Conservation (phyloP, 1,284 basidiomycete species). For the Trichosporon ovoides region DNA sequence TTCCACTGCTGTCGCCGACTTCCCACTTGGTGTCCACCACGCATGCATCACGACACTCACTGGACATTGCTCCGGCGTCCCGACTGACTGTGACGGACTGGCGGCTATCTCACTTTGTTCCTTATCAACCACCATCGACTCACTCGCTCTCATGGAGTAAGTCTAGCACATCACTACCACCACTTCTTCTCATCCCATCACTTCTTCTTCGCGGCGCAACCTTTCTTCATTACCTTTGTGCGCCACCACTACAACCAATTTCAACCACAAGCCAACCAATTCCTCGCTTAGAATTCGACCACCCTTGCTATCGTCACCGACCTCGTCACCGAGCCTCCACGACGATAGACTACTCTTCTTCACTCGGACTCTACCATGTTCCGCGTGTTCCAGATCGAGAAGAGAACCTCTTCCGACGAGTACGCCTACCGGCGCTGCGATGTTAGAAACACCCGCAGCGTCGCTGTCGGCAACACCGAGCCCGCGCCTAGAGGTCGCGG, state of each 20-base stretch:
- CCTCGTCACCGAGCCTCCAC: too few species aligned
- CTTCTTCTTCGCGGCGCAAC: too few species aligned
- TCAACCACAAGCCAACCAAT: too few species aligned
- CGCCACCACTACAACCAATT: too few species aligned
- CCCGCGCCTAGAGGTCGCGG: neutral
- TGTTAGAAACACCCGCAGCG: neutral
- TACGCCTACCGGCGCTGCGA: neutral
- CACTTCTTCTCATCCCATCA: neutral
- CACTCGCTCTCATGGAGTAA: slow-evolving; percentile 1
- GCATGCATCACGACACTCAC: too few species aligned
- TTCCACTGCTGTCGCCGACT: too few species aligned
- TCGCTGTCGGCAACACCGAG: neutral
- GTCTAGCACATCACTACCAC: neutral
- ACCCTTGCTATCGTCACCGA: neutral
- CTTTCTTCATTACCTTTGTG: too few species aligned
- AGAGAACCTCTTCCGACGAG: neutral
- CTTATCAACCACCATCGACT: neutral
- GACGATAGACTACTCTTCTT: neutral
- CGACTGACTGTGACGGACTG: neutral
- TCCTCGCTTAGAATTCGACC: too few species aligned
- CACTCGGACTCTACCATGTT: neutral
- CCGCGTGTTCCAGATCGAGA: neutral
- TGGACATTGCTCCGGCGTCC: neutral
- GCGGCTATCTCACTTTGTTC: neutral
- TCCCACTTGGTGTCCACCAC: slow-evolving; percentile 1